Evolutionary conservation across 164 flowering plant species (phyloP), one percentile per base, ranked within the genome.

Genomic region (Piper betle): DNA sequence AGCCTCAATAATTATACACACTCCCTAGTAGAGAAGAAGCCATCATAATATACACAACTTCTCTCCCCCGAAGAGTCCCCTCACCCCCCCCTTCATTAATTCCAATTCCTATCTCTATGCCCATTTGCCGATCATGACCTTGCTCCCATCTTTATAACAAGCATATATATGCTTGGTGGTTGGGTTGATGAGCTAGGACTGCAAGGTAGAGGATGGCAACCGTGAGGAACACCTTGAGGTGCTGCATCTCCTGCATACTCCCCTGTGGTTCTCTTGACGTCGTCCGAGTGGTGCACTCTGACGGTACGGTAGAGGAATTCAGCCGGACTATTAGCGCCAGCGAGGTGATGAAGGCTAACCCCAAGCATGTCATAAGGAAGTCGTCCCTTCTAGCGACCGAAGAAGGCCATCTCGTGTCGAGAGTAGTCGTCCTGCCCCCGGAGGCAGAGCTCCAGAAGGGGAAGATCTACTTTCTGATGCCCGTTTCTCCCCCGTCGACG

Each of bases 231-330:
- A 73, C 82, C 42, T 73, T 90, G 11, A 74, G 86, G 66, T 87
- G 97, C 71, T 90, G 87, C 78, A 81, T 90, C 65, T 80, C 97
- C 37, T 90, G 97, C 87, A 87, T 90, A 68, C 84, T 90, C 3
- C 95, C 97, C 7, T 90, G 97, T 61, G 97, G 97, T 19, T 79
- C 86, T 0, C 88, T 90, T 0, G 97, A 90, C 63, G 92, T 90
- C 42, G 75, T 87, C 39, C 73, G 92, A 3, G 80, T 90, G 13
- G 88, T 90, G 2, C 97, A 90, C 72, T 53, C 77, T 4, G 81
- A 84, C 58, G 97, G 97, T 37, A 76, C 70, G 3, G 97, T 90
- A 6, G 90, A 88, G 62, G 97, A 91, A 61, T 75, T 91, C 68
- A 78, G 82, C 62, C 81, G 82, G 66, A 68, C 80, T 1, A 65